phyloP scores from a whole-genome alignment of 345 rosid species.

The Rhodamnia rubescens region DNA sequence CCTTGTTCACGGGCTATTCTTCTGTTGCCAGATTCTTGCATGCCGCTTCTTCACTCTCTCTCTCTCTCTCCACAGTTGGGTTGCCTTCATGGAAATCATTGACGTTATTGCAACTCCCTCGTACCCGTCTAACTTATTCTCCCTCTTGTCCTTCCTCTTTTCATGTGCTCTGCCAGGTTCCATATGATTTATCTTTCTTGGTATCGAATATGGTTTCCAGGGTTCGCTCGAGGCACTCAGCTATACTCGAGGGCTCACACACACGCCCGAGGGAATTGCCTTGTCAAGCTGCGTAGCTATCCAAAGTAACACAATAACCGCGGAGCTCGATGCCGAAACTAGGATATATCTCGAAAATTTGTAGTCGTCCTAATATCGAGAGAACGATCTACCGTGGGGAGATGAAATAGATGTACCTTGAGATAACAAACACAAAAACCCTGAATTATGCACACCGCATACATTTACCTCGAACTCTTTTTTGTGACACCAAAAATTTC shows the following conservation, averaged over 20 bases:
- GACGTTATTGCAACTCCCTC: neutral
- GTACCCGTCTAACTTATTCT: neutral
- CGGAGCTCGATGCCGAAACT: neutral
- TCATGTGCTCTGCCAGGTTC: neutral
- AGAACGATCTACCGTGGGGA: neutral
- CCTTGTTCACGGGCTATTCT: constrained; percentile 45
- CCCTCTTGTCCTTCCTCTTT: neutral
- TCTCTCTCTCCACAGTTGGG: neutral
- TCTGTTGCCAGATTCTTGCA: constrained; percentile 35
- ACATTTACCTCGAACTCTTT: too few species aligned
- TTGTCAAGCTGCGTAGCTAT: neutral
- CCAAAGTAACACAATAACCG: neutral
- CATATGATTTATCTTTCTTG: neutral
- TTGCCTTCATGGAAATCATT: neutral
- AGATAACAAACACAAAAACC: neutral
- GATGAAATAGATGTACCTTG: neutral
- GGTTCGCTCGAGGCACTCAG: neutral
- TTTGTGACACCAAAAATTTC: too few species aligned
- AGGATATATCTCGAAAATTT: neutral
- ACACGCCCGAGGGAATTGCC: neutral
- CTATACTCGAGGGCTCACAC: neutral
- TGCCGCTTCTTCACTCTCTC: constrained; percentile 10
- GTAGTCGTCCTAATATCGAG: neutral
- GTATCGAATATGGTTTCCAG: neutral
- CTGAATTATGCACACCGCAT: too few species aligned